Evolutionary conservation across 305 asterid genomes (phyloP).

Genomic region (Plantago coronopus): DNA sequence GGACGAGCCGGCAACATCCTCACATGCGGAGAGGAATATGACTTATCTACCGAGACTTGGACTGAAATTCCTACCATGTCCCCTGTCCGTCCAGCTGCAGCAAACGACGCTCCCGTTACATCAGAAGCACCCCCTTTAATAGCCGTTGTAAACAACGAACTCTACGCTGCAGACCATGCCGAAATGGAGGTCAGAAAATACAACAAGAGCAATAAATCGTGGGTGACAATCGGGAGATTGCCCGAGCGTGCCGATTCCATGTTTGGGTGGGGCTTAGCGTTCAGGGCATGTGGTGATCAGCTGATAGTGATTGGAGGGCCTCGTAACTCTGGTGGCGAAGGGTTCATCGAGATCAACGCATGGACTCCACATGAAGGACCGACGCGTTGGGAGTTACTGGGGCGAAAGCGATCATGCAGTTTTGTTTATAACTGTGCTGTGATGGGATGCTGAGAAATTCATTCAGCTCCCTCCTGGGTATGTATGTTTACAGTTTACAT

Average conservation of each 20-base stretch:
- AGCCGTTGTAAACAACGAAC: slow-evolving; percentile 67
- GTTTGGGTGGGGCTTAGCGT: slow-evolving; percentile 85
- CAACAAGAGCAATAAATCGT: slow-evolving; percentile 37
- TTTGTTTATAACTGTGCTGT: slow-evolving; percentile 92
- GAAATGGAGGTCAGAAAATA: slow-evolving; percentile 60
- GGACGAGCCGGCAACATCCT: slow-evolving; percentile 63
- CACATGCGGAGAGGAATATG: slow-evolving; percentile 84
- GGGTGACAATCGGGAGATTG: slow-evolving; percentile 58
- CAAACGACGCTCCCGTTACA: slow-evolving; percentile 40
- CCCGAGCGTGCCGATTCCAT: slow-evolving; percentile 66
- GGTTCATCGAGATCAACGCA: slow-evolving; percentile 72
- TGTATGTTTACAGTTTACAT: no score
- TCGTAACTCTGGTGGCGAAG: slow-evolving; percentile 60
- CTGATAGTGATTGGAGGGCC: slow-evolving; percentile 84
- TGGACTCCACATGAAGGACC: slow-evolving; percentile 83
- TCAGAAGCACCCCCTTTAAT: slow-evolving; percentile 79
- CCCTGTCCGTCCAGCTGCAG: slow-evolving; percentile 47
- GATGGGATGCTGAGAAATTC: slow-evolving; percentile 62
- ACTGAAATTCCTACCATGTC: slow-evolving; percentile 78
- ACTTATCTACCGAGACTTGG: slow-evolving; percentile 60
- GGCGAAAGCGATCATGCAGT: slow-evolving; percentile 56
- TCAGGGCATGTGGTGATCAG: slow-evolving; percentile 68
- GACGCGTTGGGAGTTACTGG: slow-evolving; percentile 71
- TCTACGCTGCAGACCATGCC: slow-evolving; percentile 70
- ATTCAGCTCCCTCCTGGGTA: not conserved